Evolutionary conservation across 2,329 filamentous ascomycete genomes (phyloP).

Genomic region (Hypocreales sp.): DNA sequence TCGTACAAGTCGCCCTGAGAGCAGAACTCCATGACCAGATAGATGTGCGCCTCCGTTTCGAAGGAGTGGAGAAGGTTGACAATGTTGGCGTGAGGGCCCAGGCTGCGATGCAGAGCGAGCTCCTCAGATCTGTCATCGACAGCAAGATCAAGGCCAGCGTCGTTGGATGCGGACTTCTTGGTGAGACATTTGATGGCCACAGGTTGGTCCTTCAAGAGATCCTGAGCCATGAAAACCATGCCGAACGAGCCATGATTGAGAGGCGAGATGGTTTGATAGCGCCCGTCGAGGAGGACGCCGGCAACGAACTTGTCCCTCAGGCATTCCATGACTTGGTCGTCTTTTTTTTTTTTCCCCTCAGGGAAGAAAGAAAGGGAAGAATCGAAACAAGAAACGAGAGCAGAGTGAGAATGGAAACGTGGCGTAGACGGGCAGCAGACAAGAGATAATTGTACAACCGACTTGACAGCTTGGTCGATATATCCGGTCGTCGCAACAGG

Average conservation of each 20-base stretch:
- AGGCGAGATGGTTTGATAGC: constrained; percentile 80
- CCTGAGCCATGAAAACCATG: constrained; percentile 90
- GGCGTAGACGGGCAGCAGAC: no score
- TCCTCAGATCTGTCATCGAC: constrained; percentile 76
- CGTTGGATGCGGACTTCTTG: constrained; percentile 54
- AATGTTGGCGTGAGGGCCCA: constrained; percentile 74
- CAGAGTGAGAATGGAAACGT: no score
- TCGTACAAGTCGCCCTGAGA: constrained; percentile 93
- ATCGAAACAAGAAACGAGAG: constrained; percentile 5
- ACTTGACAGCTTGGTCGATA: no score
- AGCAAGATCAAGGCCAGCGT: constrained; percentile 47
- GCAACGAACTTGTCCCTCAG: constrained; percentile 67
- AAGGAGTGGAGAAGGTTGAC: constrained; percentile 87
- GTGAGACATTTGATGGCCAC: constrained; percentile 96
- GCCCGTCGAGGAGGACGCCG: constrained; percentile 71
- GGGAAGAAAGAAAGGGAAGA: constrained; percentile 4
- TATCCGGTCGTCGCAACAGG: no score
- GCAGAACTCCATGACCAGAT: constrained; percentile 91
- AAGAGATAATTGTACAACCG: no score
- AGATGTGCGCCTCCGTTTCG: constrained; percentile 80
- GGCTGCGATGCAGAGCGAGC: constrained; percentile 60
- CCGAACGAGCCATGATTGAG: constrained; percentile 98
- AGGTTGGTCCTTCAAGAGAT: constrained; percentile 57
- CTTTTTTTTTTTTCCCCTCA: no score
- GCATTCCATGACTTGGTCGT: constrained; percentile 51